These are phyloP conservation scores for Lactarius akahatsu DNA, from an alignment of 768 basidiomycete species.

Conservation along the genomic window DNA sequence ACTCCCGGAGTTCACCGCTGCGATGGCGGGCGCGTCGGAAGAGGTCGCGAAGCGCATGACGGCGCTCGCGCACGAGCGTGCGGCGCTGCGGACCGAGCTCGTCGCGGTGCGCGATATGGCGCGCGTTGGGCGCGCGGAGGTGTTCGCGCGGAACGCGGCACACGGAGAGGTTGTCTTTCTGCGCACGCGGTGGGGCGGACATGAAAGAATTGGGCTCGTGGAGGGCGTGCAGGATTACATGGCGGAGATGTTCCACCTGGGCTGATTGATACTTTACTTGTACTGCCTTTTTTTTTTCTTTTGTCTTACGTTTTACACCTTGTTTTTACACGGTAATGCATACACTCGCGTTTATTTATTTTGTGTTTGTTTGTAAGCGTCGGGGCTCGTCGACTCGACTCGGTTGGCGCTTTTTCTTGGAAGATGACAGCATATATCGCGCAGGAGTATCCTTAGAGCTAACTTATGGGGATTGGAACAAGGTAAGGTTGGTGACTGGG, in stretches of 20 bases:
- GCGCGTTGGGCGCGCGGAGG: constrained; percentile 52
- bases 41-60: constrained; percentile 47
- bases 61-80: constrained; percentile 43
- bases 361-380: background rate
- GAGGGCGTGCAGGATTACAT: constrained; percentile 70
- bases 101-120: constrained; percentile 47
- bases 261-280: background rate
- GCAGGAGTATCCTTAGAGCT: background rate
- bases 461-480: too few species aligned
- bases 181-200: constrained; percentile 56
- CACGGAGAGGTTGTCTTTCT: constrained; percentile 52
- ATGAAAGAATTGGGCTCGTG: constrained; percentile 55
- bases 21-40: constrained; percentile 35
- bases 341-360: background rate
- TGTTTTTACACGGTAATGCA: background rate
- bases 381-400: background rate
- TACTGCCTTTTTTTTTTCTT: background rate
- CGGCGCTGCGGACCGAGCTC: constrained; percentile 43
- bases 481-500: background rate
- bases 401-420: background rate
- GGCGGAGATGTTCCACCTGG: constrained; percentile 34
- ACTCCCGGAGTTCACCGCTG: constrained; percentile 39
- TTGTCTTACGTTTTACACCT: background rate
- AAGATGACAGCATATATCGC: background rate
- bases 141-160: constrained; percentile 45